Evolutionary conservation across 2,329 filamentous ascomycete species (phyloP).

Genomic region (Mollisia scopiformis): DNA sequence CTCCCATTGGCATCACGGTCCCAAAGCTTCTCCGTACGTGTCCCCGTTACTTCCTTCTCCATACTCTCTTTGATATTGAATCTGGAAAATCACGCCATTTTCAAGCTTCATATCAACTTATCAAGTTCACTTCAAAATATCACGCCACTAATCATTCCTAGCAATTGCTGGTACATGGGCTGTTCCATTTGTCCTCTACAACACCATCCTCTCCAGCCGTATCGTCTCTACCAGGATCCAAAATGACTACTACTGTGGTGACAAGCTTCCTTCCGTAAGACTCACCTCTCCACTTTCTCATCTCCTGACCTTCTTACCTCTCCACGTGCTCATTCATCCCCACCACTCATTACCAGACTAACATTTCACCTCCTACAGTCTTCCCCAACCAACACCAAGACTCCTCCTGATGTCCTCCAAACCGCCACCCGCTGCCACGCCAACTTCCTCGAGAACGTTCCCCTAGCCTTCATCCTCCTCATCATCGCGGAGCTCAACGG

Average conservation of each 20-base stretch:
- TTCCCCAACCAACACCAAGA: neutral
- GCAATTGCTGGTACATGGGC: slow-evolving; percentile 23
- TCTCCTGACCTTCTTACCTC: neutral
- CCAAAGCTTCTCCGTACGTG: slow-evolving; percentile 19
- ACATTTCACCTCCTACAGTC: neutral
- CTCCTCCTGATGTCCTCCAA: slow-evolving; percentile 5
- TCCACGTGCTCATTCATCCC: neutral
- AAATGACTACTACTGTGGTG: slow-evolving; percentile 16
- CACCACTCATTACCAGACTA: neutral
- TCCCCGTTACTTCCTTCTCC: neutral
- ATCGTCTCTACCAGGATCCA: slow-evolving; percentile 17
- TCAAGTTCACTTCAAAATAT: no score
- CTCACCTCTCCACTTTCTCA: neutral
- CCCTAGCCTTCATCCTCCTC: slow-evolving; percentile 53
- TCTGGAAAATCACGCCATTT: no score
- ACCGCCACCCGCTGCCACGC: slow-evolving; percentile 13
- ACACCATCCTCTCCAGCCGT: slow-evolving; percentile 20
- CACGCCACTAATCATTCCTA: neutral
- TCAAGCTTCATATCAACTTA: neutral
- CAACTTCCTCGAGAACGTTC: slow-evolving; percentile 38
- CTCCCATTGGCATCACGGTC: slow-evolving; percentile 8
- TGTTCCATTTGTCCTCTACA: slow-evolving; percentile 22
- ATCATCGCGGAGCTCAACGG: slow-evolving; percentile 47
- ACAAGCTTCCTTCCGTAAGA: slow-evolving; percentile 8
- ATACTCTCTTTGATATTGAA: no score